Evolutionary conservation across 2,329 filamentous ascomycete species (phyloP).

Genomic region (Fusarium sp.): DNA sequence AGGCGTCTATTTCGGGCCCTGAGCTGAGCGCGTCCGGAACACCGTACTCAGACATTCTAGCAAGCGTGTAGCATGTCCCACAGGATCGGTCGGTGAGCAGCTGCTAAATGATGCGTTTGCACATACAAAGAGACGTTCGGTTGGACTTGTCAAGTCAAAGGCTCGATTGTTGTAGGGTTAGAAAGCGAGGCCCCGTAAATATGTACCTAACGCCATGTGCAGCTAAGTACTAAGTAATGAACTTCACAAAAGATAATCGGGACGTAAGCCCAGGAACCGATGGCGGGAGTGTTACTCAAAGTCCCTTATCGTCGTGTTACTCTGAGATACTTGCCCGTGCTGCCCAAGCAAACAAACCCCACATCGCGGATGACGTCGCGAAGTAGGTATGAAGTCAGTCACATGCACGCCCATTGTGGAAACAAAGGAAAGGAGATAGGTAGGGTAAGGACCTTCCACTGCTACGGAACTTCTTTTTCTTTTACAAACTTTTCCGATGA

Average conservation of each 20-base stretch:
- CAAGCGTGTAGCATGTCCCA: constrained; percentile 21
- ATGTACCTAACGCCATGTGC: neutral
- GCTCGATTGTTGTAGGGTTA: neutral
- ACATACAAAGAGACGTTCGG: constrained; percentile 7
- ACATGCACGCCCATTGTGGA: neutral
- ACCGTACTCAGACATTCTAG: constrained; percentile 45
- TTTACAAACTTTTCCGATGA: neutral
- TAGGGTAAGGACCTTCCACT: neutral
- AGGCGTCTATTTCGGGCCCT: constrained; percentile 26
- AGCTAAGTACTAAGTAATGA: neutral
- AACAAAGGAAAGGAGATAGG: neutral
- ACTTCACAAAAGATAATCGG: neutral
- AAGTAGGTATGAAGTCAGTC: neutral
- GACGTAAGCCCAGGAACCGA: neutral
- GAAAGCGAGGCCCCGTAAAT: neutral
- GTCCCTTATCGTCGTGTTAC: constrained; percentile 25
- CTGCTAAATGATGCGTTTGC: neutral
- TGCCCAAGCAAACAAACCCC: constrained; percentile 9
- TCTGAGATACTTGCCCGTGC: neutral
- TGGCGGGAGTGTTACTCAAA: constrained; percentile 14
- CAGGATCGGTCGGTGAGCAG: constrained; percentile 3
- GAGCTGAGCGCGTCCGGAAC: constrained; percentile 40
- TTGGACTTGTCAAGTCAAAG: neutral
- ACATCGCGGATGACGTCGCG: constrained; percentile 38
- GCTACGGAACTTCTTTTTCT: neutral